Base-by-base conservation (phyloP, 108 stramenopile genomes). In the Pseudonitzschia delicatissima region DNA sequence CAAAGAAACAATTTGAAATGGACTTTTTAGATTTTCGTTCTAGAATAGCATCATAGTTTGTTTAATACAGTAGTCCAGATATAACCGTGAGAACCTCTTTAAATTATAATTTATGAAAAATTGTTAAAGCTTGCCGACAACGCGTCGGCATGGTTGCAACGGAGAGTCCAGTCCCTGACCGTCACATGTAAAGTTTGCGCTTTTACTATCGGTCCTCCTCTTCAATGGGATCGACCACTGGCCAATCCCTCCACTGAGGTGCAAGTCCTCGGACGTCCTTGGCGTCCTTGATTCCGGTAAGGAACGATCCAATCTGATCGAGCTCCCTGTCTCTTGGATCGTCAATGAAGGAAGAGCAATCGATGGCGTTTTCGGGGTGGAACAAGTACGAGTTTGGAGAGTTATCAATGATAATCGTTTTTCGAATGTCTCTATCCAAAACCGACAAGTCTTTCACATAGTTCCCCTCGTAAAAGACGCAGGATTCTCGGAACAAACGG, bases 321-420 rank as follows among this genome's bases (percentile, higher is more conserved):
- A 99, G 83, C 74, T 99, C 98, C 15, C 87, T 68, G 70, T 99
- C 98, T 11, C 66, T 78, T 31, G 76, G 79, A 70, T 98, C 97
- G 65, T 99, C 97, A 71, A 99, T 96, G 66, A 92, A 98, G 61
- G 92, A 94, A 39, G 85, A 72, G 69, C 97, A 98, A 59, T 95
- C 96, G 58, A 99, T 98, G 2, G 98, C 98, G 62, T 97, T 98
- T 66, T 97, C 97, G 6, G 98, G 98, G 68, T 99, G 97, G 65
- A 99, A 98, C 61, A 96, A 73, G 69, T 98, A 99, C 6, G 94
- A 93, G 62, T 80, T 88, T 33, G 99, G 97, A 40, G 94, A 96
- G 73, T 99, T 99, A 67, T 99, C 98, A 47, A 99, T 95, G 59
- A 99, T 98, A 60, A 99, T 99, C 15, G 85, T 71, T 53, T 92